A percentile compares a stretch with the other conserved stretches of the same genome.
Conservation (phyloP, 352 stramenopile species). For the Globisporangium uncinulatum region DNA sequence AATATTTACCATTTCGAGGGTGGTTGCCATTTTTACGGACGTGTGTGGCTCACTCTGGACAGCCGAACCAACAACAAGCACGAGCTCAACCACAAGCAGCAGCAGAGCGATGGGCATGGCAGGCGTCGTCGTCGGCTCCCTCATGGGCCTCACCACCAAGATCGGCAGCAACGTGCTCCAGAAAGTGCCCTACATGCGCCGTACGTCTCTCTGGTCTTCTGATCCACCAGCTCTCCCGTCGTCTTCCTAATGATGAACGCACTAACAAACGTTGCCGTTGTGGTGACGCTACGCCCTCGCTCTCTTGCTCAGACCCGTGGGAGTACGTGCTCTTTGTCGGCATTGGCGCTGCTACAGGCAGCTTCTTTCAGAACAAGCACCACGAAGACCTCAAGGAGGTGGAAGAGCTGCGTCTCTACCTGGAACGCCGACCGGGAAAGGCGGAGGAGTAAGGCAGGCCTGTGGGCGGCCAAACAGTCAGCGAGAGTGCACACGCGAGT, state of each 20-base stretch:
- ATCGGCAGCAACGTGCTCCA: constrained; percentile 76
- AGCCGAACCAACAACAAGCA: constrained; percentile 3
- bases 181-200: constrained; percentile 80
- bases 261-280: neutral
- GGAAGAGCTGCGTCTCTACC: constrained; percentile 66
- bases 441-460: constrained; percentile 32
- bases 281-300: neutral
- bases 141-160: constrained; percentile 79
- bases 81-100: constrained; percentile 2
- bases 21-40: too few relatives aligned
- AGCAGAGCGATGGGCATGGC: constrained; percentile 57
- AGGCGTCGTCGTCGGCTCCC: constrained; percentile 56
- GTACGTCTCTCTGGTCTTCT: constrained; percentile 30
- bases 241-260: neutral
- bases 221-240: neutral
- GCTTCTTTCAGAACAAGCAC: constrained; percentile 73
- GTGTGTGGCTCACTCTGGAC: constrained; percentile 8
- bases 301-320: constrained; percentile 52
- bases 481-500: too few relatives aligned
- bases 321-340: constrained; percentile 76
- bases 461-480: neutral
- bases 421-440: constrained; percentile 54
- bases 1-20: too few relatives aligned
- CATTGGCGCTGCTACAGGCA: constrained; percentile 48
- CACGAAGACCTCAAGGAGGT: constrained; percentile 65